A percentile compares a stretch with the other conserved stretches of the same genome.
Evolutionary conservation across 2,329 filamentous ascomycete genomes (phyloP).

Genomic region (Neophaeococcomyces aloes): DNA sequence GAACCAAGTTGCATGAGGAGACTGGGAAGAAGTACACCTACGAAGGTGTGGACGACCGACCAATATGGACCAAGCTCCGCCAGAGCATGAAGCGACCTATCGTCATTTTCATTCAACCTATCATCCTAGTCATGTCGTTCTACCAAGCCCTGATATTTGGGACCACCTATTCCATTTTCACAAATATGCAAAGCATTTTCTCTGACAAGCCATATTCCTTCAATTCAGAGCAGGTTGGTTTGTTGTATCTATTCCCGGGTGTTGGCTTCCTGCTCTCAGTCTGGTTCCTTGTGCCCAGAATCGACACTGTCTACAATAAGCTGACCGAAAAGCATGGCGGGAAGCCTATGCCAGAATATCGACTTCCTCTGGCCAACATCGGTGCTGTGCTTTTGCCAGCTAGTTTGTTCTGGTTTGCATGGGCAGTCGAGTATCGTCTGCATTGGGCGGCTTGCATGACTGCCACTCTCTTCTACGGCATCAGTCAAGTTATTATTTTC

Average conservation of each 20-base stretch:
- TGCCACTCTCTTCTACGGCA: conserved; percentile 37
- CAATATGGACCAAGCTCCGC: conserved; percentile 22
- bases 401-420: conserved; percentile 40
- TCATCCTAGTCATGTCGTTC: conserved; percentile 4
- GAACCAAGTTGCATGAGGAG: conserved; percentile 38
- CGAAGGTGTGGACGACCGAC: conserved; percentile 16
- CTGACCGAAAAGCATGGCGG: conserved; percentile 22
- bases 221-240: conserved; percentile 42
- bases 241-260: conserved; percentile 50
- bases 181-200: conserved; percentile 6
- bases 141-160: conserved; percentile 6
- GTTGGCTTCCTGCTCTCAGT: conserved; percentile 47
- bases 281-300: conserved; percentile 34
- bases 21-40: conserved; percentile 11
- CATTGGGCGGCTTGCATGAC: conserved; percentile 38
- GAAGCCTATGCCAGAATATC: conserved; percentile 39
- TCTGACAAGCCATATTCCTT: conserved; percentile 38
- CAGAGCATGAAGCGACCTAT: conserved; percentile 41
- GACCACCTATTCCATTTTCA: conserved; percentile 5
- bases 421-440: conserved; percentile 32
- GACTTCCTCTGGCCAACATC: conserved; percentile 43
- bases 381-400: conserved; percentile 32
- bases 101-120: conserved; percentile 24
- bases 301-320: conserved; percentile 33
- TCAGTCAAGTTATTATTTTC: conserved; percentile 44